These are phyloP conservation scores for Talaromyces albobiverticillius DNA, from an alignment of 2,329 filamentous ascomycete species.

Conservation along the genomic window DNA sequence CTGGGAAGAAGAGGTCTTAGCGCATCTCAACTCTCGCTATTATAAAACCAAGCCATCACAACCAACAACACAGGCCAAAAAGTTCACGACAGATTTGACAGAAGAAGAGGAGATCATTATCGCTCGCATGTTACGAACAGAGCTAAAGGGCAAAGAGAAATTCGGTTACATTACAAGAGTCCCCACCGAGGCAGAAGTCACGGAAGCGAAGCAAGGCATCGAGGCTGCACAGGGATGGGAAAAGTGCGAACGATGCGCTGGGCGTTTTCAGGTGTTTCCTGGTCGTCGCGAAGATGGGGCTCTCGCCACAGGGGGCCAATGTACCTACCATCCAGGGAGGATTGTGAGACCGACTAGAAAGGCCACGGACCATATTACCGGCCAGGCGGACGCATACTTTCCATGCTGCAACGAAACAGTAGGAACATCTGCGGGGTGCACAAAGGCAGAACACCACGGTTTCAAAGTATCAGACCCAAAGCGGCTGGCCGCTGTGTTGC, in stretches of 20 bases:
- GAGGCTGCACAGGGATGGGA: constrained; percentile 74
- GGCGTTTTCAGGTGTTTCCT: constrained; percentile 88
- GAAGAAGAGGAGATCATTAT: constrained; percentile 66
- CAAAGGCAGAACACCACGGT: constrained; percentile 69
- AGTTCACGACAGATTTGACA: constrained; percentile 68
- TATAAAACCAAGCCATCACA: constrained; percentile 26
- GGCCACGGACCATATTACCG: constrained; percentile 54
- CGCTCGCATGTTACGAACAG: constrained; percentile 61
- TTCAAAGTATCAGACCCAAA: constrained; percentile 79
- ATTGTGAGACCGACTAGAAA: constrained; percentile 57
- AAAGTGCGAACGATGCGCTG: constrained; percentile 79
- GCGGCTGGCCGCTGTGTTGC: constrained; percentile 72
- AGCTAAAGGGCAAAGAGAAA: constrained; percentile 60
- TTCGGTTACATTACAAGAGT: constrained; percentile 72
- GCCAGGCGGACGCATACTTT: constrained; percentile 60
- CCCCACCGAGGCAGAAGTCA: constrained; percentile 65
- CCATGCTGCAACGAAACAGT: constrained; percentile 75
- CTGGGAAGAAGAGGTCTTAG: constrained; percentile 65
- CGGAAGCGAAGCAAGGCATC: constrained; percentile 63
- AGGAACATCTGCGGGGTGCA: constrained; percentile 73
- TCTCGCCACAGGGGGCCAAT: constrained; percentile 72
- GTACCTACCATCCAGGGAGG: constrained; percentile 78
- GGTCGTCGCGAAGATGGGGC: constrained; percentile 75
- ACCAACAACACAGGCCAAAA: constrained; percentile 40
- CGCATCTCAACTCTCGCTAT: constrained; percentile 37